These are phyloP conservation scores for Coprinopsis cinerea DNA, from an alignment of 768 basidiomycete species.

Conservation along the genomic window DNA sequence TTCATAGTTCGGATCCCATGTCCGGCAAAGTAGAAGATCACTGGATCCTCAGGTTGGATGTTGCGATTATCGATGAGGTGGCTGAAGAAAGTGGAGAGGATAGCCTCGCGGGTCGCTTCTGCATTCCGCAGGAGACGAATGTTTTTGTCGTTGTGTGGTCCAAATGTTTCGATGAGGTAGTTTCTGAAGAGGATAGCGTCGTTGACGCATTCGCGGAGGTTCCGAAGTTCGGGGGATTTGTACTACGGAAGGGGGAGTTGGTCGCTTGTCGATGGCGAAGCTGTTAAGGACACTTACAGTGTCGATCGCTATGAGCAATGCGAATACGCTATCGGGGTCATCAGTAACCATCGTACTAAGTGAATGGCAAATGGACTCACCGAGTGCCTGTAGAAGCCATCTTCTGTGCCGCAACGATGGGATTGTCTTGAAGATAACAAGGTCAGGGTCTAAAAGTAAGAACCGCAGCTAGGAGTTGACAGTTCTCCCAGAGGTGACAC, in stretches of 20 bases:
- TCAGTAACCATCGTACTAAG: too few species aligned
- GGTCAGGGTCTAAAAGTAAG: too few species aligned
- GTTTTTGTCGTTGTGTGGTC: background rate
- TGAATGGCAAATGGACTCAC: too few species aligned
- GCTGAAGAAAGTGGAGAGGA: background rate
- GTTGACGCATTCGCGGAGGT: background rate
- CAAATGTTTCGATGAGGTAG: background rate
- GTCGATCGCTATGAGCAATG: background rate
- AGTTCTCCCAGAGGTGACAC: too few species aligned
- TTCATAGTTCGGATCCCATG: background rate
- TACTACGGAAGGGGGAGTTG: background rate
- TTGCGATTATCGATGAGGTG: background rate
- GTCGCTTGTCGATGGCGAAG: background rate
- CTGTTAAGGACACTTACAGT: background rate
- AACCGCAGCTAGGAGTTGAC: too few species aligned
- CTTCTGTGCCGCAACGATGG: too few species aligned
- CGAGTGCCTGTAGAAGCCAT: too few species aligned
- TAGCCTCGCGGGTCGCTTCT: background rate
- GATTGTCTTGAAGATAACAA: too few species aligned
- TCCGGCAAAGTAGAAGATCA: background rate
- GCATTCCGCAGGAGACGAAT: background rate
- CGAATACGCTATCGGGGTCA: background rate
- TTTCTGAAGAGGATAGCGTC: background rate
- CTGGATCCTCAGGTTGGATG: background rate
- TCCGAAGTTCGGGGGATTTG: background rate